Percentiles rank a stretch among this genome's conserved stretches.
These are phyloP conservation scores for Prunus fruticosa DNA, from an alignment of 306 rosid species.

Conservation along the genomic window DNA sequence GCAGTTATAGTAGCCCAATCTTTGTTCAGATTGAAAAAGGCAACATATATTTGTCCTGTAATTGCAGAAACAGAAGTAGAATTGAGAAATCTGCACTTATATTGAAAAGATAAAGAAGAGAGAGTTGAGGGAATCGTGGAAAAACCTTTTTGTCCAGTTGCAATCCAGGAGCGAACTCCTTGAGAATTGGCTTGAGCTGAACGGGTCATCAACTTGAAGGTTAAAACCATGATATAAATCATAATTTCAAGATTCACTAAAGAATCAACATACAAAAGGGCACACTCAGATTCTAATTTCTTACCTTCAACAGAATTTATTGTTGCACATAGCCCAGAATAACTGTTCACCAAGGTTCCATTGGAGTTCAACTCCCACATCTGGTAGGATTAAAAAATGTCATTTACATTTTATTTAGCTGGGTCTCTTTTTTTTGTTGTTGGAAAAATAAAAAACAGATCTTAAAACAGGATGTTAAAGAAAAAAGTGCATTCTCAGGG, in stretches of 20 bases:
- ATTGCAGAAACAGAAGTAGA: not conserved
- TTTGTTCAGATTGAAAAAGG: slow-evolving; percentile 67
- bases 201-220: slow-evolving; percentile 27
- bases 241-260: slow-evolving; percentile 3
- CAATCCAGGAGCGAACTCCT: slow-evolving; percentile 83
- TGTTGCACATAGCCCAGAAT: slow-evolving; percentile 77
- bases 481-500: no score
- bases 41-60: slow-evolving; percentile 65
- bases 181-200: slow-evolving; percentile 42
- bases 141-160: slow-evolving; percentile 67
- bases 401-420: slow-evolving; percentile 22
- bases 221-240: slow-evolving; percentile 2
- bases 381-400: slow-evolving; percentile 36
- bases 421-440: no score
- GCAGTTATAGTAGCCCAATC: slow-evolving; percentile 31
- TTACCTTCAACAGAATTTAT: slow-evolving; percentile 50
- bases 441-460: no score
- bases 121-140: not conserved
- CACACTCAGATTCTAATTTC: not conserved
- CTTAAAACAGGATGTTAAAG: no score
- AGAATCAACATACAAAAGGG: slow-evolving; percentile 1
- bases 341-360: slow-evolving; percentile 73
- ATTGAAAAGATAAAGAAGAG: not conserved
- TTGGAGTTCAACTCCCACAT: slow-evolving; percentile 69
- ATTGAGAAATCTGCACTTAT: not conserved